Evolutionary conservation across 768 basidiomycete genomes (phyloP), one percentile per base, ranked within the genome.

Genomic region (Wakefieldia striispora): DNA sequence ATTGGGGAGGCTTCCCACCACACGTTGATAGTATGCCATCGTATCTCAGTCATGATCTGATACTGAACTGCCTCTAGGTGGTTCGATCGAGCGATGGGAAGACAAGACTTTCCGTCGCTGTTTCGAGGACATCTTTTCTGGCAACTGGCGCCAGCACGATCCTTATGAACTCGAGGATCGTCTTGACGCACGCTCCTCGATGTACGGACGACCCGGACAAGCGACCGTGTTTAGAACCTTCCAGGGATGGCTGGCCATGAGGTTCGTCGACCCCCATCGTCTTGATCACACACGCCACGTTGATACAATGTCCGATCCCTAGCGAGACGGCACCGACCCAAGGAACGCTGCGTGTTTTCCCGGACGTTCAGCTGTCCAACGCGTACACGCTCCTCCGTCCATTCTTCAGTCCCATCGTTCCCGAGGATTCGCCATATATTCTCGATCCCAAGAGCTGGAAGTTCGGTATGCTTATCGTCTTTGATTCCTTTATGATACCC

Each of bases 221-320:
- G 73, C 77, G 20, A 79, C 65, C 48, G 72, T 80, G 7, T 80
- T 82, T 60, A 70, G 79, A 44, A 81, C 83, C 3, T 90, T 84
- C 71, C 88, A 89, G 58, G 87, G 86, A n/a, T 90, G 87, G 88
- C 64, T 86, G 13, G 75, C 85, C 2, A 72, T 86, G 73, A 83
- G 81, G 82, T 85, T 39, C 4, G 59, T 49, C 45, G 50, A 16
- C 45, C 53, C 16, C 53, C 16, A 13, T 23, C 24, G n/a, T 33
- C 20, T 27, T 35, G 7, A 12, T 43, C 6, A 9, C 2, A 24
- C 14, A 16, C n/a, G 27, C 10, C 21, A 39, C 42, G 38, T 19
- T 8, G 14, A 36, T n/a, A 2, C n/a, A 11, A 40, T 1, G 11
- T 23, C 34, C 16, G 6, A 21, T 19, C 45, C 37, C 45, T 45